Evolutionary conservation across 2,329 filamentous ascomycete genomes (phyloP).

Genomic region (Aaosphaeria pasadenensis): DNA sequence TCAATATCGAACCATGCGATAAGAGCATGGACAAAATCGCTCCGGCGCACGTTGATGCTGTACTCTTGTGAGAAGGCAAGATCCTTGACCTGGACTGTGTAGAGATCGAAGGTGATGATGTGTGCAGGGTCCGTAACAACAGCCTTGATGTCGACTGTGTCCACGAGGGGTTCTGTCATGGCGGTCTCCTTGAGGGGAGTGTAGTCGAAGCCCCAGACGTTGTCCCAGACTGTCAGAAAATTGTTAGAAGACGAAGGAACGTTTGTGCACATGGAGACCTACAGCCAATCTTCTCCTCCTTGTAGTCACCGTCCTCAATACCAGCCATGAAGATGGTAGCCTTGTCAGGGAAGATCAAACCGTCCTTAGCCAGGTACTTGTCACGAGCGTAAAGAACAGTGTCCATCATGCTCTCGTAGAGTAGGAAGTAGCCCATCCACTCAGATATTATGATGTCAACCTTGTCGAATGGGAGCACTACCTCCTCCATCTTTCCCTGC

Average conservation of each 20-base stretch:
- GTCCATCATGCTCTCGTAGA: slow-evolving; percentile 99
- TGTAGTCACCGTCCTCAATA: slow-evolving; percentile 99
- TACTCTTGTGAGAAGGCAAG: slow-evolving; percentile 81
- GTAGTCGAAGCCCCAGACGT: slow-evolving; percentile 98
- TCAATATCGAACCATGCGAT: slow-evolving; percentile 99
- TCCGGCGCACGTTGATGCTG: slow-evolving; percentile 71
- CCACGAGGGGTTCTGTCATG: slow-evolving; percentile 91
- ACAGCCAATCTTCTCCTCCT: slow-evolving; percentile 99
- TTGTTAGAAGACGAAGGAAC: slow-evolving; percentile 2
- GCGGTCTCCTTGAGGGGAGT: slow-evolving; percentile 89
- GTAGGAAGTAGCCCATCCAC: slow-evolving; percentile 99
- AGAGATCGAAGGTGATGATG: slow-evolving; percentile 86
- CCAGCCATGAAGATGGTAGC: slow-evolving; percentile 95
- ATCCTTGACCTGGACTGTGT: slow-evolving; percentile 81
- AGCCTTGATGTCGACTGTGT: slow-evolving; percentile 96
- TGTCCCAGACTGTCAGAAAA: slow-evolving; percentile 80
- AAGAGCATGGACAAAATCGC: slow-evolving; percentile 93
- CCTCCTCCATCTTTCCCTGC: slow-evolving; percentile 99
- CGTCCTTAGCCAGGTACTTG: slow-evolving; percentile 80
- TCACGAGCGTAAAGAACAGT: slow-evolving; percentile 96
- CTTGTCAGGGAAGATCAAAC: slow-evolving; percentile 98
- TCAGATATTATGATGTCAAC: slow-evolving; percentile 99
- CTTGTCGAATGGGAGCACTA: slow-evolving; percentile 85
- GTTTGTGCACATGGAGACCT: slow-evolving; percentile 1
- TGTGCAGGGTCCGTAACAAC: slow-evolving; percentile 87